A percentile compares a stretch with the other conserved stretches of the same genome.
These are phyloP conservation scores for Pinus taeda DNA, from an alignment of 75 land plant species.

Conservation along the genomic window DNA sequence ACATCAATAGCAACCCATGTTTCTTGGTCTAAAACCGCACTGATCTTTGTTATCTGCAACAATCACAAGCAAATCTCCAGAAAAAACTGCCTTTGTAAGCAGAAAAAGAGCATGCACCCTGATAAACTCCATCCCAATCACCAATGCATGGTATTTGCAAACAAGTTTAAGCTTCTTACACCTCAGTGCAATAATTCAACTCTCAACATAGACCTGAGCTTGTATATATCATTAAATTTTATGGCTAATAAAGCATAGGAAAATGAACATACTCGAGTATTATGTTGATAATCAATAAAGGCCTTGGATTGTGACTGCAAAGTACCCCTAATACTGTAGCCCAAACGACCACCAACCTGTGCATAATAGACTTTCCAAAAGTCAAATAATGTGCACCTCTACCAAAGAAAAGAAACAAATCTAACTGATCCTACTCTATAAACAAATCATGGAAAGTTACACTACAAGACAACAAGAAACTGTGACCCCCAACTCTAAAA, in stretches of 20 bases:
- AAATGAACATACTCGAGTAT: slow-evolving; percentile 51
- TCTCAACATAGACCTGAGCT: background rate
- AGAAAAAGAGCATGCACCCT: background rate
- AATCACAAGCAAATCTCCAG: slow-evolving; percentile 3
- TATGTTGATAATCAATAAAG: slow-evolving; percentile 93
- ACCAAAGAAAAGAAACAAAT: background rate
- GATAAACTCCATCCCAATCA: background rate
- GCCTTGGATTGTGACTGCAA: slow-evolving; percentile 95
- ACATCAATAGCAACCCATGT: slow-evolving; percentile 93
- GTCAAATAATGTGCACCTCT: slow-evolving; percentile 3
- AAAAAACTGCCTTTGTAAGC: background rate
- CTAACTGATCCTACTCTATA: background rate
- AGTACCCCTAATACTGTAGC: slow-evolving; percentile 93
- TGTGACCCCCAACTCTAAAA: background rate
- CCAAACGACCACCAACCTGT: slow-evolving; percentile 97
- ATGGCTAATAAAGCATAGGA: background rate
- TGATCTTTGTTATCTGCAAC: slow-evolving; percentile 83
- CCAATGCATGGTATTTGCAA: background rate
- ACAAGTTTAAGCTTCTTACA: background rate
- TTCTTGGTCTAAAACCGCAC: slow-evolving; percentile 95
- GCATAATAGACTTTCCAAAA: slow-evolving; percentile 8
- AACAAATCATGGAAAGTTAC: background rate
- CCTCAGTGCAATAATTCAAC: background rate
- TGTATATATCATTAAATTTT: background rate
- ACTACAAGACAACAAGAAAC: background rate